Conservation (phyloP, 1,284 basidiomycete species). For the Golubevia sp. region DNA sequence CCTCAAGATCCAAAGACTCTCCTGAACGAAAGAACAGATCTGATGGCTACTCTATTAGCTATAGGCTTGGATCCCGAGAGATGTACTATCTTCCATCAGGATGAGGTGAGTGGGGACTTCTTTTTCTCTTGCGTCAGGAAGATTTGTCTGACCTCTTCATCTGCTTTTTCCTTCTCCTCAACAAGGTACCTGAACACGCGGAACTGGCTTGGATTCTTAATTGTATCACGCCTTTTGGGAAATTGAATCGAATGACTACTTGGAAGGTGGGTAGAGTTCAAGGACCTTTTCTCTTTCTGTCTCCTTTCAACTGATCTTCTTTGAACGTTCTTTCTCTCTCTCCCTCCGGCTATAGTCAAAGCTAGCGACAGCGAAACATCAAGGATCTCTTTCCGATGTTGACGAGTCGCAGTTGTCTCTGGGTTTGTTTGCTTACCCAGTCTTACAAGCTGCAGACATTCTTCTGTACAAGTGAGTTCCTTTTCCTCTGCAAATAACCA, state of each 20-base stretch:
- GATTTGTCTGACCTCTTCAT: background rate
- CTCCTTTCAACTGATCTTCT: no score
- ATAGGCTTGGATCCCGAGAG: constrained; percentile 53
- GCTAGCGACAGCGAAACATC: constrained; percentile 75
- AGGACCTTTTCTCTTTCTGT: no score
- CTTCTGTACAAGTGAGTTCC: constrained; percentile 75
- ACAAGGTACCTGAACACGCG: constrained; percentile 78
- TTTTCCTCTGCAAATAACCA: constrained; percentile 1
- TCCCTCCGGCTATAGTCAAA: constrained; percentile 67
- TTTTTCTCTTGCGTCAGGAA: background rate
- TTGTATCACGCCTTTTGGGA: constrained; percentile 81
- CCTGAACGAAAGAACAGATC: constrained; percentile 32
- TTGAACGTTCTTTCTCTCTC: background rate
- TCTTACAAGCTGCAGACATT: constrained; percentile 92
- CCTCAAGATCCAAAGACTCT: constrained; percentile 10
- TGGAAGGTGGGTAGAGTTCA: constrained; percentile 75
- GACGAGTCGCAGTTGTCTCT: constrained; percentile 80
- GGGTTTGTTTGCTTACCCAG: constrained; percentile 88
- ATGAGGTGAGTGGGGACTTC: constrained; percentile 9
- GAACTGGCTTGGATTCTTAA: constrained; percentile 91
- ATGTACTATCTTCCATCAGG: constrained; percentile 55
- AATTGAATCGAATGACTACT: constrained; percentile 85
- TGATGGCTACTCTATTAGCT: constrained; percentile 52
- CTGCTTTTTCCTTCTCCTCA: background rate
- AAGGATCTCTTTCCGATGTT: constrained; percentile 74